Evolutionary conservation across 1,284 basidiomycete species (phyloP).

Genomic region (Inonotus hispidus): DNA sequence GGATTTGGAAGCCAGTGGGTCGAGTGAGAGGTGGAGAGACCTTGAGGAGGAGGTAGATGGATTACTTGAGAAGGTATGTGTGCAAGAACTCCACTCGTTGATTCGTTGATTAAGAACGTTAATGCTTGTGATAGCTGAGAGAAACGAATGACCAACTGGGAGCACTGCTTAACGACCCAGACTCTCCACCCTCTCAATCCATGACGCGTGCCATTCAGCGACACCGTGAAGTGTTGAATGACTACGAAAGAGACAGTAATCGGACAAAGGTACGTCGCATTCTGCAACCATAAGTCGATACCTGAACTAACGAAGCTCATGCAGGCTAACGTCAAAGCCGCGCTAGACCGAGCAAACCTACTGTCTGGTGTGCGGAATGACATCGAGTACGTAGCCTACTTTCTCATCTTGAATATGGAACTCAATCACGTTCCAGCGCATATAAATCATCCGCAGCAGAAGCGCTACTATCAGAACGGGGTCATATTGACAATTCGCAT

Average conservation of each 20-base stretch:
- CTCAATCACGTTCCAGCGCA: slow-evolving; percentile 39
- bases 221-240: slow-evolving; percentile 86
- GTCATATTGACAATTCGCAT: slow-evolving; percentile 88
- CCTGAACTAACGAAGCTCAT: slow-evolving; percentile 4
- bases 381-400: slow-evolving; percentile 66
- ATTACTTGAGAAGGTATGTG: slow-evolving; percentile 76
- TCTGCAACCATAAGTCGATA: neutral
- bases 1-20: slow-evolving; percentile 70
- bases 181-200: slow-evolving; percentile 73
- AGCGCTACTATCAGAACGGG: slow-evolving; percentile 81
- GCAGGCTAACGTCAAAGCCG: slow-evolving; percentile 77
- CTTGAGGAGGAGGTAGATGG: slow-evolving; percentile 84
- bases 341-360: slow-evolving; percentile 82
- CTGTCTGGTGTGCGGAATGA: slow-evolving; percentile 92
- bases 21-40: slow-evolving; percentile 67
- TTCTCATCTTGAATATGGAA: neutral
- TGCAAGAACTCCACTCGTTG: neutral
- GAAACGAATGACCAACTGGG: slow-evolving; percentile 78
- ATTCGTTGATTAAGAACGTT: slow-evolving; percentile 1
- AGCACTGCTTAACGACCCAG: slow-evolving; percentile 60
- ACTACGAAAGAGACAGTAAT: slow-evolving; percentile 78
- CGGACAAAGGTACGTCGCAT: slow-evolving; percentile 68
- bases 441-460: slow-evolving; percentile 91
- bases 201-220: slow-evolving; percentile 88
- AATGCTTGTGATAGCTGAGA: slow-evolving; percentile 50